These are phyloP conservation scores for Senecio squalidus DNA, from an alignment of 140 eudicot species.

Conservation along the genomic window DNA sequence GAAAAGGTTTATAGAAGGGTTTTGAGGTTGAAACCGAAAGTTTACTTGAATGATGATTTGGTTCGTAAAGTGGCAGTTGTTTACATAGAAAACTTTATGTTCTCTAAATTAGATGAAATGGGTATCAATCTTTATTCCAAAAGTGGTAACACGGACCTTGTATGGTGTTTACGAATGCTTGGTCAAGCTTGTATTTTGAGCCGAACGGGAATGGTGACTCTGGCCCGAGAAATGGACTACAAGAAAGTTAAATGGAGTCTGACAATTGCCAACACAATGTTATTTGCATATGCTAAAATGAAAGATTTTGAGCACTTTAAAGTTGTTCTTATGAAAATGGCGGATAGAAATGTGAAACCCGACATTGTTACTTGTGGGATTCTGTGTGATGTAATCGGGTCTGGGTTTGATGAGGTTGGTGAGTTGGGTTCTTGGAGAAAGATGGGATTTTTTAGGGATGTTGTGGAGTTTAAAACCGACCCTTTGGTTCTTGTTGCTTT, in stretches of 20 bases:
- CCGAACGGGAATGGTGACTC: conserved; percentile 27
- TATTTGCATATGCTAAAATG: conserved; percentile 36
- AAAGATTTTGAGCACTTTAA: conserved; percentile 17
- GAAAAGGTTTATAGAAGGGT: conserved; percentile 29
- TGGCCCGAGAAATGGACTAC: conserved; percentile 35
- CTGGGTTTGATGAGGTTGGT: conserved; percentile 25
- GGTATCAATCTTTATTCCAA: conserved; percentile 26
- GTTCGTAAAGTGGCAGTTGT: conserved; percentile 39
- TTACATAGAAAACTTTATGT: conserved; percentile 39
- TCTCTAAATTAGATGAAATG: conserved; percentile 37
- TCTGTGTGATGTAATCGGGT: conserved; percentile 29
- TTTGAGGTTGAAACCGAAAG: conserved; percentile 27
- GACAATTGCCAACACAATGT: conserved; percentile 35
- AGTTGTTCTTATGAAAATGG: conserved; percentile 24
- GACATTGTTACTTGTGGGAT: conserved; percentile 52
- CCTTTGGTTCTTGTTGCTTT: conserved; percentile 44
- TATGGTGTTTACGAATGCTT: conserved; percentile 44
- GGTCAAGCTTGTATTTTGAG: conserved; percentile 42
- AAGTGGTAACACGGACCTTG: conserved; percentile 19
- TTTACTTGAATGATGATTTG: conserved; percentile 25
- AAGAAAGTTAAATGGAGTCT: conserved; percentile 28
- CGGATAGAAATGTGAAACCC: conserved; percentile 32
- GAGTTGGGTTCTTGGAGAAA: conserved; percentile 30
- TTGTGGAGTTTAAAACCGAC: conserved; percentile 43
- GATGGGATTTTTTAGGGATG: conserved; percentile 30